Conservation (phyloP, 768 basidiomycete species). For the Termitomyces sp. region DNA sequence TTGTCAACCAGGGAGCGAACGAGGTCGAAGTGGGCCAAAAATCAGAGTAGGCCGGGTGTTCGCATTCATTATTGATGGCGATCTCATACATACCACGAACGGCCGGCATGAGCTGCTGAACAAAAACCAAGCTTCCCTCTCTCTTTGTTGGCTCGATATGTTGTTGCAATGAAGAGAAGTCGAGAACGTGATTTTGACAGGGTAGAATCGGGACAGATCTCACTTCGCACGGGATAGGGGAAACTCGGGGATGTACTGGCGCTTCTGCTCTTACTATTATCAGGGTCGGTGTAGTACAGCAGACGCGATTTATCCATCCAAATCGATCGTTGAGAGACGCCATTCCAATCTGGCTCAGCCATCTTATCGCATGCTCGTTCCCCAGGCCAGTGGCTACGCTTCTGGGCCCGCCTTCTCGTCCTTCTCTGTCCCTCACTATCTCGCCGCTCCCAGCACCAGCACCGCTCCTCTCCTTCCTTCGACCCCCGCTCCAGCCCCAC, state of each 20-base stretch:
- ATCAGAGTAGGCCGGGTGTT: not conserved
- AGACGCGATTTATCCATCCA: not conserved
- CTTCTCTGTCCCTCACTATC: constrained; percentile 10
- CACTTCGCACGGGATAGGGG: constrained; percentile 19
- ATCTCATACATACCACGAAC: constrained; percentile 2
- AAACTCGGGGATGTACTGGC: constrained; percentile 16
- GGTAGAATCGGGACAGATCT: constrained; percentile 17
- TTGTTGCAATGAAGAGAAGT: constrained; percentile 3
- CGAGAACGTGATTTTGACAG: constrained; percentile 12
- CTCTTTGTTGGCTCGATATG: not conserved
- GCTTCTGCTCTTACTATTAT: constrained; percentile 9
- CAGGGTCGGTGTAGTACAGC: not conserved
- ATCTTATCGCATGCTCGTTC: constrained; percentile 13
- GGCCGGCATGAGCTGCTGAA: not conserved
- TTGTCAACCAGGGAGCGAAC: no score
- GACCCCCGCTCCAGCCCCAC: constrained; percentile 11
- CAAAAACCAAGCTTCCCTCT: not conserved
- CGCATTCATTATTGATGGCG: constrained; percentile 5
- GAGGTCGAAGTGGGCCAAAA: no score
- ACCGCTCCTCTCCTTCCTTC: constrained; percentile 3
- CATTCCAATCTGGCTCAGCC: constrained; percentile 13
- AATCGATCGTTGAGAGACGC: not conserved
- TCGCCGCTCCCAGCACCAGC: not conserved
- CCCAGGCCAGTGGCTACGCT: constrained; percentile 9
- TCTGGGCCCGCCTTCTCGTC: constrained; percentile 9